These are phyloP conservation scores for Saccharomycopsis sp. DNA, from an alignment of 805 yeast species.

Conservation along the genomic window DNA sequence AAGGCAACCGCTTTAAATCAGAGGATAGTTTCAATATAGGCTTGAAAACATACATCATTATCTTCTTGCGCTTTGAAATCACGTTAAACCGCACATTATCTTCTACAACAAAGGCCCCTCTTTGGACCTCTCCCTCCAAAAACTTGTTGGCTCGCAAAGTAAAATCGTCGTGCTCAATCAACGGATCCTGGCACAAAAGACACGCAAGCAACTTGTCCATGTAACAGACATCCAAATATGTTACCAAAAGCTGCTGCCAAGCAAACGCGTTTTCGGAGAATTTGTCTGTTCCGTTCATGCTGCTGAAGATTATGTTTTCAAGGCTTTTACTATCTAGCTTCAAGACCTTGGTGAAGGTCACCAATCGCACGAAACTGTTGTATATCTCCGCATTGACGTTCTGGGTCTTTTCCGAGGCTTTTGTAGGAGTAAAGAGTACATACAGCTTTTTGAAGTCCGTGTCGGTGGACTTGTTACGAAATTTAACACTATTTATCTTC, in stretches of 20 bases:
- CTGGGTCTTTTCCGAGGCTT: not conserved
- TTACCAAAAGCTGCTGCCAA: not conserved
- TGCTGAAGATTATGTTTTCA: not conserved
- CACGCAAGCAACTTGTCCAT: not conserved
- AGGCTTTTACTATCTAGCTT: not conserved
- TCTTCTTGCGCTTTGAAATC: conserved; percentile 6
- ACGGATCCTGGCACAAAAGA: not conserved
- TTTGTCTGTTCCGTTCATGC: not conserved
- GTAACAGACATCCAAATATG: not conserved
- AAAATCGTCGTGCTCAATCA: not conserved
- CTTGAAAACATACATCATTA: not conserved
- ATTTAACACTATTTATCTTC: not conserved
- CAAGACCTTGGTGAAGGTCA: not conserved
- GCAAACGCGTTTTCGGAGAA: not conserved
- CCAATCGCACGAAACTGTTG: not conserved
- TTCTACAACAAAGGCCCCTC: conserved; percentile 4
- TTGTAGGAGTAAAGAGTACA: not conserved
- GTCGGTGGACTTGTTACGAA: not conserved
- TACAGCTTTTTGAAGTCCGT: not conserved
- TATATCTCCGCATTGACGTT: not conserved
- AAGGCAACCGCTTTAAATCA: not conserved
- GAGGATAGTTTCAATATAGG: conserved; percentile 11
- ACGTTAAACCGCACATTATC: conserved; percentile 12
- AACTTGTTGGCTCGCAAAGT: not conserved
- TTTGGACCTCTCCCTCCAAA: not conserved